These are phyloP conservation scores for Xylaria sp. DNA, from an alignment of 2,329 filamentous ascomycete species.

Conservation along the genomic window DNA sequence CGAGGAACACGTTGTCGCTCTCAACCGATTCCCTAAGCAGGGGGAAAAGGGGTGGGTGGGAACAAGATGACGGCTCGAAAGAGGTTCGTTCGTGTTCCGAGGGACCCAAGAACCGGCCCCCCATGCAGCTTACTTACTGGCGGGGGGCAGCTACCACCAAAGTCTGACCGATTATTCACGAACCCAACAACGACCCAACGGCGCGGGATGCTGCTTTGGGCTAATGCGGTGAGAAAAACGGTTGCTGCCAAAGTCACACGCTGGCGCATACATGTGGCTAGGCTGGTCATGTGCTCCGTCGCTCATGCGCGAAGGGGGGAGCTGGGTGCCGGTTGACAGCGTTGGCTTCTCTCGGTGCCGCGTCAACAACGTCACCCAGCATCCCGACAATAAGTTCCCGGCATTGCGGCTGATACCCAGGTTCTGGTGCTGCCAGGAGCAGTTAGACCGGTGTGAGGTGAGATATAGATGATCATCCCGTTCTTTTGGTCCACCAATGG, in stretches of 20 bases:
- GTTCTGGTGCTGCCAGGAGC: background rate
- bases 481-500: conserved; percentile 8
- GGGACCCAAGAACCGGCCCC: background rate
- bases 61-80: conserved; percentile 9
- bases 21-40: conserved; percentile 19
- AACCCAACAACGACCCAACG: conserved; percentile 9
- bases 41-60: conserved; percentile 9
- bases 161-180: conserved; percentile 15
- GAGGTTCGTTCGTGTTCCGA: conserved; percentile 5
- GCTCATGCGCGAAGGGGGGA: conserved; percentile 33
- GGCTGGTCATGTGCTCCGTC: conserved; percentile 36
- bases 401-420: conserved; percentile 30
- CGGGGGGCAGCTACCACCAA: conserved; percentile 15
- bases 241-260: conserved; percentile 24
- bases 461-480: background rate
- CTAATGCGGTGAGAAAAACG: conserved; percentile 35
- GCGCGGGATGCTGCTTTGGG: conserved; percentile 21
- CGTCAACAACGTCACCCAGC: conserved; percentile 15
- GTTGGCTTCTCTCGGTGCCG: conserved; percentile 2
- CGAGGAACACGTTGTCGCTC: background rate
- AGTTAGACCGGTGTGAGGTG: conserved; percentile 17
- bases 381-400: conserved; percentile 14
- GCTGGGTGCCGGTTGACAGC: conserved; percentile 18
- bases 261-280: conserved; percentile 30
- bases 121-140: conserved; percentile 31